Base-by-base conservation (phyloP, 345 rosid species). In the Streptanthus diversifolius region DNA sequence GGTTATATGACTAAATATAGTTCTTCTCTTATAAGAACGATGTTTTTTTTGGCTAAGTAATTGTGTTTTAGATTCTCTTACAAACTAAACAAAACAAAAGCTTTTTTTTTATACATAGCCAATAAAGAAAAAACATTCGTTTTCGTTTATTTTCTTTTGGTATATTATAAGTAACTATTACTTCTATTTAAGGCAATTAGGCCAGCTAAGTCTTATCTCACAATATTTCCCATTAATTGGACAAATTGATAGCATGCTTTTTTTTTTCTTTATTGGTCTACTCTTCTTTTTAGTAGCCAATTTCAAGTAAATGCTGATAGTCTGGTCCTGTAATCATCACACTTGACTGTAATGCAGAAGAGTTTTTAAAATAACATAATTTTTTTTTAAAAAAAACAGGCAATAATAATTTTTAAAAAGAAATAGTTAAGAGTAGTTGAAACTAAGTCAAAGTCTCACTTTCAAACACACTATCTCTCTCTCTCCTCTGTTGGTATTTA, bases 291-390 rank as follows among this genome's bases (percentile, higher is more conserved):
- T 11, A 30, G 30, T 74, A 66, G 47, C 37, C 63, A 25, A 55
- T 64, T 68, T 64, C 15, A 52, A 63, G 51, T 53, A 27, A 61
- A 15, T 58, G 60, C 70, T 21, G 61, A 25, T 74, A 73, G 83
- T 75, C 90, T 84, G 89, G 80, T 79, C 80, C 79, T 77, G 73
- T 80, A 88, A 88, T 86, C 88, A 88, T 90, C 83, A 88, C 87
- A 36, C 71, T 53, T 76, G 75, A 59, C 55, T 68, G 69, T 51
- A 35, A 40, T 41, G 48, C 79, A 60, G 68, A 56, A 73, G 55
- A 5, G 52, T 72, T 40, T 51, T 45, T 14, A 45, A 56, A 45
- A 22, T 18, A 41, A 43, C 18, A 62, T 39, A 33, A 3, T 19
- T 15, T 45, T 8, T 57, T 5, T 19, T 15, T n/a, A n/a, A n/a